Base-by-base conservation (phyloP, 2,329 filamentous ascomycete species). In the Capronia coronata region DNA sequence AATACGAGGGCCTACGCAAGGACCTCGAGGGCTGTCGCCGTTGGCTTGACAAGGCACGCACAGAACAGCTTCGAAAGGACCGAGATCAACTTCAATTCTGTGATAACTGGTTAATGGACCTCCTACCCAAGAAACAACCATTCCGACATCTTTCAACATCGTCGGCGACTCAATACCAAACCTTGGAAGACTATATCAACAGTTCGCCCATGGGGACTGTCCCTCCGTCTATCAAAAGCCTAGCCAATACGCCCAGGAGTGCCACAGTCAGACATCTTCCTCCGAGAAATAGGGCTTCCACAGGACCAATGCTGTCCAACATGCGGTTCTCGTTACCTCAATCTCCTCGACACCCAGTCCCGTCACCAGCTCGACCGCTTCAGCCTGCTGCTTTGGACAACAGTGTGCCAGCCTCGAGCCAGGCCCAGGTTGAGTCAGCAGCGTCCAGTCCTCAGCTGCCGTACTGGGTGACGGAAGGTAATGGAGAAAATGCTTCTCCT, bases 51-150 rank as follows among this genome's bases (percentile, higher is more conserved):
- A 42, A 43, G 23, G 25, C 40, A 13, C 32, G 29, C 22, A 22
- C 29, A 45, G 35, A 51, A 45, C 39, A 47, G 10, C 18, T 32
- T 22, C 38, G 34, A 32, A 43, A 23, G 32, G 49, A 51, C 32
- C 32, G 21, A 22, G 49, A 46, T 14, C 43, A 51, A 40, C 29
- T 43, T 10, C 49, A 38, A 11, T 27, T 43, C 38, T 38, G 25
- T 19, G 49, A 51, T 19, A 13, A 2, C 14, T 30, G 44, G 16
- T 6, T 47, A n/a, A 30, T n/a, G 11, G 27, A 41, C 9, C 22
- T 23, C 2, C 3, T 47, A 5, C 11, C 32, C 11, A 41, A 34
- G 22, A 37, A 18, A 30, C 19, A 22, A n/a, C 19, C 38, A 7
- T 2, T 41, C n/a, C 21, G 7, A 13, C 44, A 21, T 5, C 25